Evolutionary conservation across 2,329 filamentous ascomycete species (phyloP), one percentile per base, ranked within the genome.

Genomic region (Diplodia mutila): DNA sequence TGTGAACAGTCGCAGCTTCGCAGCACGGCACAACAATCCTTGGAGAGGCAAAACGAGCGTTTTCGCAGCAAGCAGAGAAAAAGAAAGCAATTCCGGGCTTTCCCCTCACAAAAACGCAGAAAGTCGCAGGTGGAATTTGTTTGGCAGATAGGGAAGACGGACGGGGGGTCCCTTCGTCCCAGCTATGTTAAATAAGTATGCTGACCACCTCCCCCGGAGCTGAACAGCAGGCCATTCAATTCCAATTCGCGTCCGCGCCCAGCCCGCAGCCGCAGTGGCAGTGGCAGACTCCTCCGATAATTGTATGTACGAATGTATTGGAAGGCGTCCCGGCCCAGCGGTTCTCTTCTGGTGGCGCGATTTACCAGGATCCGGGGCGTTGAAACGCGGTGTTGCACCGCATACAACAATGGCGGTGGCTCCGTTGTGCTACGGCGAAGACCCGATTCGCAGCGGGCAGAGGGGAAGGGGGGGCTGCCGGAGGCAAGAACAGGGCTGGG

Each of bases 261-360:
- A 34, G 32, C 42, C 39, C 39, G 39, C 18, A 42, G 18, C 39
- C 39, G 14, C 16, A n/a, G 39, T 42, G 39, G 14, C 16, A n/a
- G 39, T 42, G 39, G 39, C 39, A 42, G 39, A 18, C 16, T 42
- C 37, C 37, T n/a, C 29, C 51, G 53, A 57, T 57, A 21, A 57
- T 57, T 46, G 42, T 46, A 46, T 54, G 57, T 61, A 48, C 39
- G 57, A 32, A 48, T 23, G 57, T 61, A 61, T 61, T 61, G 57
- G 18, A 21, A 42, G 14, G 23, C 25, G 25, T 8, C 57, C 57
- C 57, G 49, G 23, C 18, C 39, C 3, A 12, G 23, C 25, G 57
- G 57, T 48, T 16, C 42, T 49, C 4, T 27, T 39, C 32, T 11
- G 42, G 27, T 46, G 37, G 55, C 23, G 37, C 25, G 37, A 61